Conservation (phyloP, 495 filamentous ascomycete genomes). For the Cercophora scortea region DNA sequence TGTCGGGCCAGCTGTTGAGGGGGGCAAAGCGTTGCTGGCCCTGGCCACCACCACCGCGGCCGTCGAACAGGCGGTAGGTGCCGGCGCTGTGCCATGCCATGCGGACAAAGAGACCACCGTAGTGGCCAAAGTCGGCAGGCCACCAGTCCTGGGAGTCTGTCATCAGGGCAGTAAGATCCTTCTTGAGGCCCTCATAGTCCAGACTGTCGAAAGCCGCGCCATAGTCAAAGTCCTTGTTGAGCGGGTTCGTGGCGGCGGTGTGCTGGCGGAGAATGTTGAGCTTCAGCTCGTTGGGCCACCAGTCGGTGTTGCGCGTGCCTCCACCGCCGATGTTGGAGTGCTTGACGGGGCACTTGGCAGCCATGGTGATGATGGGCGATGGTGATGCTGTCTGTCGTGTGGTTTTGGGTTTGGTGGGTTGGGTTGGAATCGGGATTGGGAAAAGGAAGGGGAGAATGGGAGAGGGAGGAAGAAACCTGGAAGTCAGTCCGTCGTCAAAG, state of each 20-base stretch:
- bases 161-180: constrained; percentile 57
- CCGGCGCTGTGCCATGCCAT: constrained; percentile 74
- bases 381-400: too few species aligned
- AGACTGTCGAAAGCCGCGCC: constrained; percentile 59
- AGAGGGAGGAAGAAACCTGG: too few species aligned
- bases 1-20: constrained; percentile 75
- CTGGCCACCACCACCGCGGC: constrained; percentile 61
- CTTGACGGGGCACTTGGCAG: background rate
- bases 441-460: too few species aligned
- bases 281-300: constrained; percentile 60
- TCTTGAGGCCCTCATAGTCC: constrained; percentile 64
- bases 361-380: background rate
- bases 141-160: constrained; percentile 71
- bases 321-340: constrained; percentile 29
- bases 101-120: constrained; percentile 67
- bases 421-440: too few species aligned
- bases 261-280: constrained; percentile 68
- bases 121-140: constrained; percentile 72
- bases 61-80: constrained; percentile 65
- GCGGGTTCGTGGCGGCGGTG: constrained; percentile 50
- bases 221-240: constrained; percentile 57
- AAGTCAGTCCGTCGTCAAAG: too few species aligned
- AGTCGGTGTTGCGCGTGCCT: constrained; percentile 56
- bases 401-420: too few species aligned
- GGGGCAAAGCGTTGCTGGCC: constrained; percentile 70